Conservation (phyloP, 305 asterid genomes). For the Fraxinus xanthoxyloides region DNA sequence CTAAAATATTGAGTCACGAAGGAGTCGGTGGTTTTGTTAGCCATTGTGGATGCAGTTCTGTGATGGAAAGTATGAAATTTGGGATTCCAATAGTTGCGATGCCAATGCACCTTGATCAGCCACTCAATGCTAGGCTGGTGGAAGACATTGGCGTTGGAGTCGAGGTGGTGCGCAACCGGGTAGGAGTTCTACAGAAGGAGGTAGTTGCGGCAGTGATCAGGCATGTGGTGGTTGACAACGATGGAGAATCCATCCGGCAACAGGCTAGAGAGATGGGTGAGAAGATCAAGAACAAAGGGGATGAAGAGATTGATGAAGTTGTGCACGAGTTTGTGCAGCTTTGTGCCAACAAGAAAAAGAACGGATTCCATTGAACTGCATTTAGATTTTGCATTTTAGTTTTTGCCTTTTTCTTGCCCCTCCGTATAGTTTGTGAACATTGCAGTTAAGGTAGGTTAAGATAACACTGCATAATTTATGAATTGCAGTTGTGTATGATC, state of each 20-base stretch:
- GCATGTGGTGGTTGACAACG: neutral
- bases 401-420: neutral
- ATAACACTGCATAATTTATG: neutral
- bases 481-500: neutral
- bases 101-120: neutral
- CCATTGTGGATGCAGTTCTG: neutral
- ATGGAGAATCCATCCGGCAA: neutral
- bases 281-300: neutral
- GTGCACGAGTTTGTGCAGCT: neutral
- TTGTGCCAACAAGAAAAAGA: neutral
- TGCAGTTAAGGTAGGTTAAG: neutral
- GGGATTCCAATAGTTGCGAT: neutral
- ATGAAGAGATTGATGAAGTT: neutral
- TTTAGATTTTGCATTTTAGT: neutral
- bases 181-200: neutral
- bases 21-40: neutral
- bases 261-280: neutral
- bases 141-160: neutral
- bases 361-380: neutral
- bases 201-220: neutral
- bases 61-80: neutral
- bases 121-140: neutral
- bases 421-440: neutral
- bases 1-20: neutral
- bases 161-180: neutral